These are phyloP conservation scores for Tetrahymena borealis DNA, from an alignment of 73 alveolate species.

Conservation along the genomic window DNA sequence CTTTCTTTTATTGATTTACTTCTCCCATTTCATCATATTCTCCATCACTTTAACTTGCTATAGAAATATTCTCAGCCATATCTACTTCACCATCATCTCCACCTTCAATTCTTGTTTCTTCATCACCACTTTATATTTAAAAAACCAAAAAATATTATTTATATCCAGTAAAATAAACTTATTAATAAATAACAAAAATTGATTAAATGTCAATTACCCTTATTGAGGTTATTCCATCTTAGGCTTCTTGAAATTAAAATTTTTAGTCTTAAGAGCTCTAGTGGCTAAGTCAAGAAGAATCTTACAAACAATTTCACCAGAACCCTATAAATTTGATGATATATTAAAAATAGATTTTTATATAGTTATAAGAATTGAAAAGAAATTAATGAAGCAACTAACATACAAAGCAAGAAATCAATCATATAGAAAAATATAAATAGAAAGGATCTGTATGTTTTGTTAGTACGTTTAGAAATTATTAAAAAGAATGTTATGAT, in stretches of 20 bases:
- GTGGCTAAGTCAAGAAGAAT: slow-evolving; percentile 25
- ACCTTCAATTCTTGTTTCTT: slow-evolving; percentile 40
- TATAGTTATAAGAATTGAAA: neutral
- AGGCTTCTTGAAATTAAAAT: slow-evolving; percentile 10
- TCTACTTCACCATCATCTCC: slow-evolving; percentile 33
- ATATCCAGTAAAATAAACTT: neutral
- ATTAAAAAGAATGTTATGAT: too few relatives aligned
- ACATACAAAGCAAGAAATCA: too few relatives aligned
- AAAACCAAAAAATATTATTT: too few relatives aligned
- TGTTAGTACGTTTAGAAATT: too few relatives aligned
- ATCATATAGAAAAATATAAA: too few relatives aligned
- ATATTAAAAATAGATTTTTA: neutral
- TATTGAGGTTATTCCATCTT: slow-evolving; percentile 25
- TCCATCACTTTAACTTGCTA: slow-evolving; percentile 21
- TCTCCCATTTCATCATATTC: slow-evolving; percentile 36
- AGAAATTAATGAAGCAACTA: neutral
- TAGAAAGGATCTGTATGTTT: too few relatives aligned
- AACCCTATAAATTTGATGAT: neutral
- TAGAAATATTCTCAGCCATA: slow-evolving; percentile 7
- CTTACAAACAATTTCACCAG: slow-evolving; percentile 31
- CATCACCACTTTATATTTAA: neutral
- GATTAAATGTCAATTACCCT: neutral
- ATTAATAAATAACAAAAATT: neutral
- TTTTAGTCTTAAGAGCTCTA: slow-evolving; percentile 23
- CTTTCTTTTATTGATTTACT: slow-evolving; percentile 13